These are phyloP conservation scores for Didymella pinodella DNA, from an alignment of 2,329 filamentous ascomycete genomes.

Conservation along the genomic window DNA sequence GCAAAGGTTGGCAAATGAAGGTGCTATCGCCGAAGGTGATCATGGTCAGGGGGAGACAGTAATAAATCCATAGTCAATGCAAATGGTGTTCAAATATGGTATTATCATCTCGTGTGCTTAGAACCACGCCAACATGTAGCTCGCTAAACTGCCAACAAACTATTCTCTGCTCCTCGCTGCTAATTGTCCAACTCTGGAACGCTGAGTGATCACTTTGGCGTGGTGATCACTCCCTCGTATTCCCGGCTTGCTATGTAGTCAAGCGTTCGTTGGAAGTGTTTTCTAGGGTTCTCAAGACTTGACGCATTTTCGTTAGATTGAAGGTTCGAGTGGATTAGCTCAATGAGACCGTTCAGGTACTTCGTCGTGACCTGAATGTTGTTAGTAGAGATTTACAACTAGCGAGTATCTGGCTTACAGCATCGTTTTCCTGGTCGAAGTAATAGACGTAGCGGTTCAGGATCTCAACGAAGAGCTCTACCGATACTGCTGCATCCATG, in stretches of 20 bases:
- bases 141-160: slow-evolving; percentile 3
- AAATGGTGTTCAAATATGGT: slow-evolving; percentile 1
- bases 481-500: slow-evolving; percentile 97
- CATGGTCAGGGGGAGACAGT: not conserved
- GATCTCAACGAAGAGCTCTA: slow-evolving; percentile 98
- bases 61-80: not conserved
- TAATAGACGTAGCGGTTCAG: slow-evolving; percentile 99
- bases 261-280: slow-evolving; percentile 92
- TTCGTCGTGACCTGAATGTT: slow-evolving; percentile 82
- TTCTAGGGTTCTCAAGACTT: slow-evolving; percentile 85
- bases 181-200: not conserved
- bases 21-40: not conserved
- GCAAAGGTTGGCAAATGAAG: not conserved
- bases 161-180: not conserved
- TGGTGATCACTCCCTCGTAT: slow-evolving; percentile 88
- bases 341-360: slow-evolving; percentile 96
- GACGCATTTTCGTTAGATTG: slow-evolving; percentile 83
- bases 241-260: slow-evolving; percentile 92
- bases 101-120: slow-evolving; percentile 3
- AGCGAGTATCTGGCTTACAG: slow-evolving; percentile 60
- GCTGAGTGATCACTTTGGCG: slow-evolving; percentile 57
- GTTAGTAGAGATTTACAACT: slow-evolving; percentile 6
- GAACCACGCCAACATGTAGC: not conserved
- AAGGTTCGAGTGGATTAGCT: slow-evolving; percentile 96
- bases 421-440: slow-evolving; percentile 98